Conservation (phyloP, 495 filamentous ascomycete genomes). For the Evernia prunastri region DNA sequence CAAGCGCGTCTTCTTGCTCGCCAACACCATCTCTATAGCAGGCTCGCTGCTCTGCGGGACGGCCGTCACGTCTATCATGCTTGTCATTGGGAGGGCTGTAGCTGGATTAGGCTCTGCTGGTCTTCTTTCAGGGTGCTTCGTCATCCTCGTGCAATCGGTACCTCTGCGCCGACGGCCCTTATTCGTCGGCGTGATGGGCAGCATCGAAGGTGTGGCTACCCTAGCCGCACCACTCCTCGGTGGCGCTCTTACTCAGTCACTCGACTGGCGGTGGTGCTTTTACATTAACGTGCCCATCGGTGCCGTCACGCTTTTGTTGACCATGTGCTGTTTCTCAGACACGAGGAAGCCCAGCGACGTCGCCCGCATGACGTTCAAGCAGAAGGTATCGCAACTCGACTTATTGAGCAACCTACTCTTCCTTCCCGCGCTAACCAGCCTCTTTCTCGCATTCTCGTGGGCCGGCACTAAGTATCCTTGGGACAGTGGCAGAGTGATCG, state of each 20-base stretch:
- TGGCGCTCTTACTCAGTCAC: slow-evolving; percentile 49
- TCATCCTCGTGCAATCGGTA: slow-evolving; percentile 38
- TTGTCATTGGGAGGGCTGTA: slow-evolving; percentile 43
- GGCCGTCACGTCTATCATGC: slow-evolving; percentile 36
- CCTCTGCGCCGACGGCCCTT: slow-evolving; percentile 35
- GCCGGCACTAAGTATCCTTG: neutral
- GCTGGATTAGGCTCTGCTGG: slow-evolving; percentile 40
- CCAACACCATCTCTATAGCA: slow-evolving; percentile 37
- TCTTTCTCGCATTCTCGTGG: neutral
- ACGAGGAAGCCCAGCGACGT: slow-evolving; percentile 42
- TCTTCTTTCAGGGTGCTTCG: slow-evolving; percentile 47
- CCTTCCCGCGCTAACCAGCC: neutral
- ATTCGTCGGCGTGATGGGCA: slow-evolving; percentile 14
- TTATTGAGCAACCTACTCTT: neutral
- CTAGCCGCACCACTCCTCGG: slow-evolving; percentile 62
- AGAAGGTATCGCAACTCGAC: neutral
- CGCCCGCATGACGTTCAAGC: slow-evolving; percentile 29
- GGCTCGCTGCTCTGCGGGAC: slow-evolving; percentile 41
- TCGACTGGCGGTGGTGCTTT: slow-evolving; percentile 70
- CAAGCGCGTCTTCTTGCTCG: slow-evolving; percentile 23
- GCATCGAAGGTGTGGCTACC: slow-evolving; percentile 48
- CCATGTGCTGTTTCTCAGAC: slow-evolving; percentile 18
- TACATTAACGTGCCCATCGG: slow-evolving; percentile 38
- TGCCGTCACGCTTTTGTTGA: neutral
- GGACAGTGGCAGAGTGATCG: neutral